Conservation (phyloP, 2,329 filamentous ascomycete genomes). For the Rugonectria rugulosa region DNA sequence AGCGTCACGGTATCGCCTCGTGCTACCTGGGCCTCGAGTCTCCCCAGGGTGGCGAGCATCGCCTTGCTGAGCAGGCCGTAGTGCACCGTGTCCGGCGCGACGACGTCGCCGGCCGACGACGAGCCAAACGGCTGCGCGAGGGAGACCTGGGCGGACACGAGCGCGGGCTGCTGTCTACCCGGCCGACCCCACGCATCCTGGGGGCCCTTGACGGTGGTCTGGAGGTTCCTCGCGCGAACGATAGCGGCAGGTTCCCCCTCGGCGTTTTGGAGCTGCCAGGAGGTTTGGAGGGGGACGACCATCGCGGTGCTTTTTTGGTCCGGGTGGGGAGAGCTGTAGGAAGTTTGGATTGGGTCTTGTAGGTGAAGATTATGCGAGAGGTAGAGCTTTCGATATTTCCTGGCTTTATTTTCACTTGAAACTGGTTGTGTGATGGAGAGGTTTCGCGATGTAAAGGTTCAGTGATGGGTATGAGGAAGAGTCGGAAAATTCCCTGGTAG, state of each 20-base stretch:
- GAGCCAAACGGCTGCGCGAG: conserved; percentile 64
- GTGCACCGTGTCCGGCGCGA: conserved; percentile 76
- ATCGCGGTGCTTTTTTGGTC: conserved; percentile 21
- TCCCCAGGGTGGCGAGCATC: conserved; percentile 58
- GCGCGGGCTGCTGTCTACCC: conserved; percentile 66
- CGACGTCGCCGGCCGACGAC: conserved; percentile 65
- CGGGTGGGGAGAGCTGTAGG: background rate
- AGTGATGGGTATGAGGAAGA: background rate
- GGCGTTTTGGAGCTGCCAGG: conserved; percentile 34
- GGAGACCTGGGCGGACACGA: conserved; percentile 66
- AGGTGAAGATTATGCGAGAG: too few species aligned
- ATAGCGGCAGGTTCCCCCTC: conserved; percentile 48
- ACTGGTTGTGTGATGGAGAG: background rate
- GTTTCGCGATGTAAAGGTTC: background rate
- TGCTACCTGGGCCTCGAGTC: conserved; percentile 24
- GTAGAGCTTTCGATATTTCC: too few species aligned
- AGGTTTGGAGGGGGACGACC: conserved; percentile 32
- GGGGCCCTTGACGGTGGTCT: conserved; percentile 62
- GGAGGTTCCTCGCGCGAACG: conserved; percentile 70
- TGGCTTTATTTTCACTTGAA: too few species aligned
- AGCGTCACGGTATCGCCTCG: conserved; percentile 27
- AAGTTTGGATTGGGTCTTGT: too few species aligned
- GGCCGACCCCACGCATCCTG: conserved; percentile 73
- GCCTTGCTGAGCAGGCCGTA: conserved; percentile 76
- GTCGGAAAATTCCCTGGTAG: conserved; percentile 8